These are phyloP conservation scores for Proliferodiscus dingleyae DNA, from an alignment of 2,329 filamentous ascomycete genomes.

Conservation along the genomic window DNA sequence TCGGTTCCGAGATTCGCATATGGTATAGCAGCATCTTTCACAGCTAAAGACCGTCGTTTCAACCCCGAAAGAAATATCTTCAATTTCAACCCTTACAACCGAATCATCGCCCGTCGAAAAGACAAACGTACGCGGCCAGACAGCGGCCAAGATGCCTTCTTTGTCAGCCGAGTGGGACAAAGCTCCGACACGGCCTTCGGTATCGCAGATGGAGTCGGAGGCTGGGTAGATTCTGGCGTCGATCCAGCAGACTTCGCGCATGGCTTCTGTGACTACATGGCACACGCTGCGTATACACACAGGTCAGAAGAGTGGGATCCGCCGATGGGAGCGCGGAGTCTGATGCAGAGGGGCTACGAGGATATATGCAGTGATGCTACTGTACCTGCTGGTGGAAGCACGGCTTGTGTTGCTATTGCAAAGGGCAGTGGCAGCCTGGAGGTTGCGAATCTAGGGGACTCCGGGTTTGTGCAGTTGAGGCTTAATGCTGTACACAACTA, in stretches of 20 bases:
- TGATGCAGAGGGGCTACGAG: conserved; percentile 84
- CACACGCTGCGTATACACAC: conserved; percentile 53
- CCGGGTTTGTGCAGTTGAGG: conserved; percentile 82
- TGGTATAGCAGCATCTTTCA: conserved; percentile 69
- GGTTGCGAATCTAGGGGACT: conserved; percentile 92
- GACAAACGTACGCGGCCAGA: conserved; percentile 61
- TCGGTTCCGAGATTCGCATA: conserved; percentile 49
- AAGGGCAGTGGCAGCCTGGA: conserved; percentile 70
- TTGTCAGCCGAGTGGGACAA: conserved; percentile 75
- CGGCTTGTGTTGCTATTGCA: conserved; percentile 81
- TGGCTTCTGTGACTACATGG: conserved; percentile 90
- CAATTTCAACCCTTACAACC: conserved; percentile 62
- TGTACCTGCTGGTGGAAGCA: conserved; percentile 82
- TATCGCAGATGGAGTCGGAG: conserved; percentile 90
- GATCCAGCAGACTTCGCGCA: conserved; percentile 96
- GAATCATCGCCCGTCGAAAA: conserved; percentile 48
- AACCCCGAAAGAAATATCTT: conserved; percentile 65
- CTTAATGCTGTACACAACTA: conserved; percentile 79
- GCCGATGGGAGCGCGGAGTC: conserved; percentile 54
- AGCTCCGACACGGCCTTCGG: conserved; percentile 73
- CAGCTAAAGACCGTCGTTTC: conserved; percentile 65
- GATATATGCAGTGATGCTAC: conserved; percentile 67
- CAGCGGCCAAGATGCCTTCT: conserved; percentile 95
- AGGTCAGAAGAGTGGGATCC: conserved; percentile 25
- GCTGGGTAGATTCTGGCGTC: conserved; percentile 88